Base-by-base conservation (phyloP, 257 asterid species). In the Agastache rugosa region DNA sequence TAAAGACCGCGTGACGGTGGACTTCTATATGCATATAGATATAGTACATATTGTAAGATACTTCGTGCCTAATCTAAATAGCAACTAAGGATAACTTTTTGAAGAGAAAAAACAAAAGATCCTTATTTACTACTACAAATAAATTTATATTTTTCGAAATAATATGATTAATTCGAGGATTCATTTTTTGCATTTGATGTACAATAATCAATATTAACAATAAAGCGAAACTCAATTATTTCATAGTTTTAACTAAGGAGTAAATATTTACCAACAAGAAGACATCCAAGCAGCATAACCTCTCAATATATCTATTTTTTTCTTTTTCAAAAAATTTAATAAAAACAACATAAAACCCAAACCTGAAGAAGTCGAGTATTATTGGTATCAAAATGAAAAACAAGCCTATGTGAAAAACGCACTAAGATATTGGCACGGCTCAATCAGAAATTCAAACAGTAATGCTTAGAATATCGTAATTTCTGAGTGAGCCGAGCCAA, bases 371-470 rank as follows among this genome's bases (percentile, higher is more conserved):
- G 6, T 31, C 37, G 37, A 31, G 35, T 3, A 1, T 29, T 31
- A 31, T 5, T 5, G 7, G 37, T 31, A 31, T 4, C 37, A 31
- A 4, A 31, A 5, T 5, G 37, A 31, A 31, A 48, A 15, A 1
- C 8, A 4, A 3, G n/a, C 14, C 35, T 4, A 51, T 25, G 61
- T 82, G 83, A 85, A 86, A 79, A 78, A 61, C 71, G 64, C 85
- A 77, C 86, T 83, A 63, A 76, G 89, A 88, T 88, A 85, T 88
- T 88, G 93, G 88, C 88, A 67, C 89, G 90, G 87, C 90, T 85
- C 95, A 89, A 85, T 89, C 92, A 83, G 22, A 76, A 63, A 64
- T 3, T n/a, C 17, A 22, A 71, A 71, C 17, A 34, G 15, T 2
- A 8, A 20, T 6, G 11, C 10, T 10, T 16, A 14, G 5, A 56